Evolutionary conservation across 2,329 filamentous ascomycete genomes (phyloP).

Genomic region (Stemphylium lycopersici): DNA sequence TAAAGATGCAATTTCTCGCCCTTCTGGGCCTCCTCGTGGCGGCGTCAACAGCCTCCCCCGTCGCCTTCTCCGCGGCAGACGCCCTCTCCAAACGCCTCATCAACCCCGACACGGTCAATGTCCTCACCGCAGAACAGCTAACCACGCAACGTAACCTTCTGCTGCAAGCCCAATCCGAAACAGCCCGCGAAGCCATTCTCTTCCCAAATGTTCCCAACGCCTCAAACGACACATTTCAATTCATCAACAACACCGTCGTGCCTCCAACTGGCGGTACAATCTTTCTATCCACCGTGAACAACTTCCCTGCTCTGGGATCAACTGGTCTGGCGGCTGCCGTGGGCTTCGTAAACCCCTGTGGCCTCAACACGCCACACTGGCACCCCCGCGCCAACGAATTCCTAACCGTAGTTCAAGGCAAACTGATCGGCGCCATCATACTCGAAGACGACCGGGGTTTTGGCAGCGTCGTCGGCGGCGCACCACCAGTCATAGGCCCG

Average conservation of each 20-base stretch:
- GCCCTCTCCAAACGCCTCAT: constrained; percentile 16
- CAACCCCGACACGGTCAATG: constrained; percentile 25
- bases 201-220: constrained; percentile 26
- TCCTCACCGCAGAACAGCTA: constrained; percentile 20
- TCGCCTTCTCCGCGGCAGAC: constrained; percentile 3
- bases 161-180: constrained; percentile 22
- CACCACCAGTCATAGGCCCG: constrained; percentile 22
- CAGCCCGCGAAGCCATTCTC: constrained; percentile 24
- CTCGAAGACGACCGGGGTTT: constrained; percentile 44
- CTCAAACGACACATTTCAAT: constrained; percentile 28
- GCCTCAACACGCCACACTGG: constrained; percentile 55
- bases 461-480: constrained; percentile 25
- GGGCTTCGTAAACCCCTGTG: constrained; percentile 59
- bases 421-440: constrained; percentile 45
- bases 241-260: constrained; percentile 45
- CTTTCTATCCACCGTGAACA: constrained; percentile 61
- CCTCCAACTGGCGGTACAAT: constrained; percentile 54
- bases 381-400: constrained; percentile 52
- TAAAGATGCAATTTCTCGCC: constrained; percentile 13
- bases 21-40: constrained; percentile 14
- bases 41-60: constrained; percentile 15
- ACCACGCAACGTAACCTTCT: constrained; percentile 21
- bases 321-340: constrained; percentile 60
- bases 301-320: constrained; percentile 63
- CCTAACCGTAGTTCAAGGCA: constrained; percentile 47